phyloP scores from a whole-genome alignment of 1,139 yeast species.

The Saccharomyces hybrid region DNA sequence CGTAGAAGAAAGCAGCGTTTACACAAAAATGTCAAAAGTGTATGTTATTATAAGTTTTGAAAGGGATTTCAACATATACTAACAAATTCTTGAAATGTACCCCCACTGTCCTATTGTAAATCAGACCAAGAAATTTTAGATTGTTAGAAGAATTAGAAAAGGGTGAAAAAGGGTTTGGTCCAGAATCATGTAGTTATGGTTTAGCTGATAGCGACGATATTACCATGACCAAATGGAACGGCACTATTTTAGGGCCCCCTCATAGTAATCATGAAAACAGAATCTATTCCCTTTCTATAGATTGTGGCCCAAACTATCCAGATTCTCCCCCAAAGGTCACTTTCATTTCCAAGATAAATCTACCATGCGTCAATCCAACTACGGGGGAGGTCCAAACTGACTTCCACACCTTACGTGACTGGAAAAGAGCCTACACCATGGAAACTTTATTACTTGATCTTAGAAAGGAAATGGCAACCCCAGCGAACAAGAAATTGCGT shows the following conservation, averaged over 20 bases:
- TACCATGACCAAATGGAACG: conserved; percentile 91
- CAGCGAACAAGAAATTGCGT: conserved; percentile 71
- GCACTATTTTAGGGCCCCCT: conserved; percentile 95
- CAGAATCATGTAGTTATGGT: conserved; percentile 94
- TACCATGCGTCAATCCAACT: conserved; percentile 72
- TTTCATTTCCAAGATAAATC: conserved; percentile 75
- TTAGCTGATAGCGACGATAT: conserved; percentile 82
- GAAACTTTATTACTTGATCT: conserved; percentile 83
- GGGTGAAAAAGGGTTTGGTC: conserved; percentile 96
- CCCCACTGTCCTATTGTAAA: not conserved
- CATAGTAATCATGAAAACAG: conserved; percentile 90
- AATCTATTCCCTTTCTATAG: conserved; percentile 73
- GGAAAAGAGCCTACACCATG: conserved; percentile 88
- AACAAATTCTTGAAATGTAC: not conserved
- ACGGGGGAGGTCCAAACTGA: conserved; percentile 58
- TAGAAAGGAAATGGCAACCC: conserved; percentile 80
- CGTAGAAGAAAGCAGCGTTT: not conserved
- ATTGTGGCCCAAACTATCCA: conserved; percentile 82
- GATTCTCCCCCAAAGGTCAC: conserved; percentile 76
- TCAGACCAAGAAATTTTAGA: conserved; percentile 89
- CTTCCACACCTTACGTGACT: conserved; percentile 65
- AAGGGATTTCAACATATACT: conserved; percentile 2
- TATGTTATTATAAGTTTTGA: conserved; percentile 22
- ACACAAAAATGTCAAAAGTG: conserved; percentile 34
- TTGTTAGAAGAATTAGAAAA: conserved; percentile 91